Percentiles rank a stretch among this genome's conserved stretches.
phyloP scores from a whole-genome alignment of 2,329 filamentous ascomycete species.

The Cephalotrichum gorgonifer region DNA sequence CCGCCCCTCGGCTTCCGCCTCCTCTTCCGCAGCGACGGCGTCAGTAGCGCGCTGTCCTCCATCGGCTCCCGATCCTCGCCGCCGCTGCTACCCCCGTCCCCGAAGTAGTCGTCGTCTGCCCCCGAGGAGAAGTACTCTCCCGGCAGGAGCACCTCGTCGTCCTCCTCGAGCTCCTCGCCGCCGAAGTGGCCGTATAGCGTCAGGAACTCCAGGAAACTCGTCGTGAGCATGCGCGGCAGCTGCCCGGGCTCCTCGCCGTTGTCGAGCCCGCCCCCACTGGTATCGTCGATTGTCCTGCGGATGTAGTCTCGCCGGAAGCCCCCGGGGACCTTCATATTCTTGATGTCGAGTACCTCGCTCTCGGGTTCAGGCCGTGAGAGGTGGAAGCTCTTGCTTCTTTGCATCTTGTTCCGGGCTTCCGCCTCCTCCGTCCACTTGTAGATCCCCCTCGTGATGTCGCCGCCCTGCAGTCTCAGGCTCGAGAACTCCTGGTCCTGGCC shows the following conservation, averaged over 20 bases:
- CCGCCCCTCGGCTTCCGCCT: slow-evolving; percentile 66
- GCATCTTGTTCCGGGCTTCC: slow-evolving; percentile 55
- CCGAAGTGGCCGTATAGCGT: slow-evolving; percentile 96
- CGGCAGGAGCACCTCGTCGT: slow-evolving; percentile 77
- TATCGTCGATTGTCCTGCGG: slow-evolving; percentile 50
- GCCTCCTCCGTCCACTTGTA: slow-evolving; percentile 95
- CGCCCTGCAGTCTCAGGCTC: slow-evolving; percentile 83
- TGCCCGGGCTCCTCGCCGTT: slow-evolving; percentile 18
- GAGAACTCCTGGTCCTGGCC: slow-evolving; percentile 75
- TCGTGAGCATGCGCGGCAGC: slow-evolving; percentile 66
- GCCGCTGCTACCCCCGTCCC: slow-evolving; percentile 31
- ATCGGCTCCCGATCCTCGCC: slow-evolving; percentile 68
- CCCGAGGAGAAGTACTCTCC: slow-evolving; percentile 89
- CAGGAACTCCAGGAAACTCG: slow-evolving; percentile 90
- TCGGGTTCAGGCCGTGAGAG: slow-evolving; percentile 68
- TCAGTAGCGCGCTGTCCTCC: slow-evolving; percentile 77
- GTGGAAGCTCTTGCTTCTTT: slow-evolving; percentile 83
- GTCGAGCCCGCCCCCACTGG: slow-evolving; percentile 22
- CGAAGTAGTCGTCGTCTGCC: slow-evolving; percentile 46
- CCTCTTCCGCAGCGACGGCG: slow-evolving; percentile 61
- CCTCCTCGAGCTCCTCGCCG: slow-evolving; percentile 91
- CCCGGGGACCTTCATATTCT: slow-evolving; percentile 83
- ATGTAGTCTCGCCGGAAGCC: slow-evolving; percentile 89
- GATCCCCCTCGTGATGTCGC: slow-evolving; percentile 87
- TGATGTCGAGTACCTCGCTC: slow-evolving; percentile 72